Evolutionary conservation across 1,284 basidiomycete species (phyloP).

Genomic region (Melampsora larici-populina): DNA sequence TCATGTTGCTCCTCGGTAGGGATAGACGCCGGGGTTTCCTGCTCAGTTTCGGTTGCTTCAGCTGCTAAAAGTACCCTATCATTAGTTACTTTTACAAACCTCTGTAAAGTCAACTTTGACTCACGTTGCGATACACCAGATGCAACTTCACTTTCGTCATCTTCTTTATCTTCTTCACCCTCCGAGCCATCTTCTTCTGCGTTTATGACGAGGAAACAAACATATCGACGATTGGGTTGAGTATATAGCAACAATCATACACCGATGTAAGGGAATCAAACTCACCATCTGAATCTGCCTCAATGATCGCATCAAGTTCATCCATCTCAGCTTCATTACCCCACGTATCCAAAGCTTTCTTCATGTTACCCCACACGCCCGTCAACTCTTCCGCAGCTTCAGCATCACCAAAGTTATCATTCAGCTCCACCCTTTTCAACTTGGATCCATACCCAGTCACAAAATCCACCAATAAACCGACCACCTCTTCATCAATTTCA

Average conservation of each 20-base stretch:
- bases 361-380: conserved; percentile 42
- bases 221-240: conserved; percentile 48
- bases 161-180: conserved; percentile 57
- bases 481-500: conserved; percentile 71
- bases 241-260: neutral
- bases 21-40: neutral
- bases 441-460: conserved; percentile 63
- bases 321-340: conserved; percentile 42
- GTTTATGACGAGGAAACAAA: neutral
- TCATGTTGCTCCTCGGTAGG: neutral
- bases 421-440: conserved; percentile 71
- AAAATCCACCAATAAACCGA: conserved; percentile 66
- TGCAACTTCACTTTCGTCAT: conserved; percentile 1
- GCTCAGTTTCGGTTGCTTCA: neutral
- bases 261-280: neutral
- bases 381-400: conserved; percentile 27
- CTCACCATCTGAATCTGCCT: conserved; percentile 39
- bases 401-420: conserved; percentile 67
- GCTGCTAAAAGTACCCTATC: too few relatives aligned
- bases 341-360: conserved; percentile 38
- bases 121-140: neutral
- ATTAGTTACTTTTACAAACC: neutral
- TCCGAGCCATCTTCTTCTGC: conserved; percentile 65
- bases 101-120: neutral
- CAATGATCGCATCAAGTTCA: conserved; percentile 41